phyloP scores from a whole-genome alignment of 2,329 filamentous ascomycete species.

The Corinectria fuckeliana region DNA sequence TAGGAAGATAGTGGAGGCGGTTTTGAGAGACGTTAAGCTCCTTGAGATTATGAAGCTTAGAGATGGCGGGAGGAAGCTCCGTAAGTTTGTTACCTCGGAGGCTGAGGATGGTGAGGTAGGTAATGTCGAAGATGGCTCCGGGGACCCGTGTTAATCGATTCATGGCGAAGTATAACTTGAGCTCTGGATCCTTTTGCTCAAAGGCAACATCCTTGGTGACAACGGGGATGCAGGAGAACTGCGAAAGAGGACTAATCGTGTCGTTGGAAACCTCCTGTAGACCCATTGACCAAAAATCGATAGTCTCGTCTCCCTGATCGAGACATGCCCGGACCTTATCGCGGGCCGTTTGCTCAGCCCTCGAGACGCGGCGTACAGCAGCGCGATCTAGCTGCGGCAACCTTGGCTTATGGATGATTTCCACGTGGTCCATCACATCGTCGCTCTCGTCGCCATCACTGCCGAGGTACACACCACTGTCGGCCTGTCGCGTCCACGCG shows the following conservation, averaged over 20 bases:
- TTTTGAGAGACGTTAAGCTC: slow-evolving; percentile 73
- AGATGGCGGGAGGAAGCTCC: slow-evolving; percentile 66
- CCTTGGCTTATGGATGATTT: slow-evolving; percentile 42
- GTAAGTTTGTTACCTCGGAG: slow-evolving; percentile 68
- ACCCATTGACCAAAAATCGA: slow-evolving; percentile 67
- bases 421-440: slow-evolving; percentile 44
- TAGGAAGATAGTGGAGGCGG: slow-evolving; percentile 64
- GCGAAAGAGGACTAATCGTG: slow-evolving; percentile 62
- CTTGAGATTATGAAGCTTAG: slow-evolving; percentile 62
- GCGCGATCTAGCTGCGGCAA: slow-evolving; percentile 48
- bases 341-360: slow-evolving; percentile 53
- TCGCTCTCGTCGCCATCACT: slow-evolving; percentile 62
- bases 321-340: slow-evolving; percentile 58
- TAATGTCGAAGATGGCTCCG: slow-evolving; percentile 64
- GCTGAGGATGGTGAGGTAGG: slow-evolving; percentile 68
- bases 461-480: slow-evolving; percentile 74
- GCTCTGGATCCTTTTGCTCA: slow-evolving; percentile 61
- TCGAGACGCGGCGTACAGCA: slow-evolving; percentile 41
- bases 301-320: slow-evolving; percentile 62
- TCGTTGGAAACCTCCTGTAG: slow-evolving; percentile 62
- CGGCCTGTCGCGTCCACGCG: slow-evolving; percentile 63
- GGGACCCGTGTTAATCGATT: slow-evolving; percentile 66
- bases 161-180: slow-evolving; percentile 67
- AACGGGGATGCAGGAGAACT: slow-evolving; percentile 60
- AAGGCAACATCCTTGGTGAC: slow-evolving; percentile 65